Base-by-base conservation (phyloP, 2,329 filamentous ascomycete species). In the Monilinia vaccinii-corymbosi region DNA sequence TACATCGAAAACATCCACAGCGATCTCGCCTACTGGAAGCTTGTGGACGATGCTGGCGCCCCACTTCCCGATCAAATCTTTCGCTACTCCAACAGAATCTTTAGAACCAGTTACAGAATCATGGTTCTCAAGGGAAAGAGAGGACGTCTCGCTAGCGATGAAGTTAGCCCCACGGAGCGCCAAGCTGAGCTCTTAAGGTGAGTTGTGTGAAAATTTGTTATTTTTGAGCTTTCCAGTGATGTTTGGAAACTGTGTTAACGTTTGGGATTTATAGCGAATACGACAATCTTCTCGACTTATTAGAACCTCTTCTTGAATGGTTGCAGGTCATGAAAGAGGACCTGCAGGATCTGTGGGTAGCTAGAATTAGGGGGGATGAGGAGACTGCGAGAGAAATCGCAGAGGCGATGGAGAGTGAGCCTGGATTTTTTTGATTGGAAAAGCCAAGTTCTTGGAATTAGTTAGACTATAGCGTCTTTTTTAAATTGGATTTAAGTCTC, bases 101-200 rank as follows among this genome's bases (percentile, higher is more conserved):
- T 36, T 13, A 36, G 21, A 11, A 50, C 13, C 48, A 50, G 4
- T 0, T 36, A 3, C 11, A 50, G 36, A 13, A 50, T 50, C 5
- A 11, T 25, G 9, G 21, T 36, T n/a, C 23, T 50, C n/a, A n/a
- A 36, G 13, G 14, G 48, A 8, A 36, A 13, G 7, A 50, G 14
- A 36, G 8, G 13, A 13, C n/a, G 23, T 3, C 3, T 50, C 16
- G n/a, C 32, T 9, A 13, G n/a, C 11, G 16, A 18, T 21, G 16
- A 3, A 1, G 16, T 13, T 1, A 23, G 9, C 3, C 11, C 21
- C 1, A 2, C 7, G 2, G 31, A 16, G 2, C 4, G 8, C 4
- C 13, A 23, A 36, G 48, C 9, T 6, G 3, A 50, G 31, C 32
- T 50, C 21, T 10, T 36, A 8, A 36, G 32, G 32, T 23, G 9